Base-by-base conservation (phyloP, 2,329 filamentous ascomycete genomes). In the Pseudocercospora pini-densiflorae region DNA sequence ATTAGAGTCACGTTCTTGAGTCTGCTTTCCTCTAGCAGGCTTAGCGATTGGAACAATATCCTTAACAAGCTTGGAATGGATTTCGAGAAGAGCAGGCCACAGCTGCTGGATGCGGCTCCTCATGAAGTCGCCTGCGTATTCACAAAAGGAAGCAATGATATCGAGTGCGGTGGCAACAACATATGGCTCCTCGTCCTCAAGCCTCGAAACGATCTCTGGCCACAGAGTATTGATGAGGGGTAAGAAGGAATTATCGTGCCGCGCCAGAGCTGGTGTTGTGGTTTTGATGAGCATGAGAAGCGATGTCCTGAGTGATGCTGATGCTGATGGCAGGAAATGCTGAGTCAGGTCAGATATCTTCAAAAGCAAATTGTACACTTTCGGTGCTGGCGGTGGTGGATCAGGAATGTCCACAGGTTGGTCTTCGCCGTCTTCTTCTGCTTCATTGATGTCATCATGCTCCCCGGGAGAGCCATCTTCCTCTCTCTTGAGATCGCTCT, bases 181-280 rank as follows among this genome's bases (percentile, higher is more conserved):
- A 74, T 89, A 91, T 0, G 87, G 81, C 77, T 93, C 89, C 3
- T 80, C 70, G 69, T 93, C 91, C 70, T 88, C 86, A 5, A 93
- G 81, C 24, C 89, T 85, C n/a, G 85, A 83, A 1, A 90, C 81
- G 5, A 97, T 81, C 6, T 96, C 90, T 0, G 94, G 93, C 94
- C 94, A 99, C 7, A 98, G 83, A 2, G 91, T 90, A 78, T 98
- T 95, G 72, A 98, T 89, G 0, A 98, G 85, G 0, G 95, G 95
- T 1, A 99, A 81, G 76, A 97, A 97, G 0, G 89, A 88, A 68
- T 94, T 89, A 76, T 97, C 91, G 71, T 97, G 89, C 3, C 83
- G 84, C 0, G 90, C 87, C 2, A 99, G 86, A 0, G 91, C 85
- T 0, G 90, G 87, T 4, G 90, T 86, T 2, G 93, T 90, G 0